Conservation (phyloP, 2,329 filamentous ascomycete species). For the Sclerotinia minor region DNA sequence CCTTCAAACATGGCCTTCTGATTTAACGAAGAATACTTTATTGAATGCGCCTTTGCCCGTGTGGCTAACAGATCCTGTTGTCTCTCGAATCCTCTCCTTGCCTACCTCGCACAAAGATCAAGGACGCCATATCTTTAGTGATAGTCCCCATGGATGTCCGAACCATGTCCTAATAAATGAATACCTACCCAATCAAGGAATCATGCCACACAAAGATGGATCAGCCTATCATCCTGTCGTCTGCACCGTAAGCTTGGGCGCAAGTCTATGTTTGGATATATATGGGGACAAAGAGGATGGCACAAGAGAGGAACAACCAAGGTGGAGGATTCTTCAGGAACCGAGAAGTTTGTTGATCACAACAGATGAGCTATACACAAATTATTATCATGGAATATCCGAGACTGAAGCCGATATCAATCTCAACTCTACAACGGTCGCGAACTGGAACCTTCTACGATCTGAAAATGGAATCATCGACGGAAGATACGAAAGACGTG, state of each 20-base stretch:
- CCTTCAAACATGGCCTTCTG: constrained; percentile 86
- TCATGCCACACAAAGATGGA: constrained; percentile 96
- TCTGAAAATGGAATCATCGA: constrained; percentile 48
- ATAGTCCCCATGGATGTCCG: constrained; percentile 71
- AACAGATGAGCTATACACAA: constrained; percentile 64
- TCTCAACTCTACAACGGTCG: constrained; percentile 60
- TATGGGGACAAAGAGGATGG: constrained; percentile 63
- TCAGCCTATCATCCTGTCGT: constrained; percentile 83
- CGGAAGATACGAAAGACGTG: constrained; percentile 58
- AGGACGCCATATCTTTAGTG: constrained; percentile 51
- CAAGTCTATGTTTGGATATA: constrained; percentile 75
- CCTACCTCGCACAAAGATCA: constrained; percentile 42
- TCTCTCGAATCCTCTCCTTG: constrained; percentile 59
- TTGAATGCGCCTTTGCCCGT: constrained; percentile 70
- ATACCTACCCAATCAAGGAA: constrained; percentile 84
- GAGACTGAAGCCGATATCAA: constrained; percentile 65
- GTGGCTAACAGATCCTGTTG: constrained; percentile 72
- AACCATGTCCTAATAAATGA: constrained; percentile 96
- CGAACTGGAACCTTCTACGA: constrained; percentile 70
- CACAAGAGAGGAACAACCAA: constrained; percentile 53
- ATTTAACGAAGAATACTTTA: constrained; percentile 75
- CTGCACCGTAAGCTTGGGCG: constrained; percentile 84
- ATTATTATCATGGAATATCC: constrained; percentile 74
- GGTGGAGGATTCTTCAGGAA: constrained; percentile 73
- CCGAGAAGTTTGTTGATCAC: constrained; percentile 78